Evolutionary conservation across 352 stramenopile genomes (phyloP).

Genomic region (Blastocystis sp.): DNA sequence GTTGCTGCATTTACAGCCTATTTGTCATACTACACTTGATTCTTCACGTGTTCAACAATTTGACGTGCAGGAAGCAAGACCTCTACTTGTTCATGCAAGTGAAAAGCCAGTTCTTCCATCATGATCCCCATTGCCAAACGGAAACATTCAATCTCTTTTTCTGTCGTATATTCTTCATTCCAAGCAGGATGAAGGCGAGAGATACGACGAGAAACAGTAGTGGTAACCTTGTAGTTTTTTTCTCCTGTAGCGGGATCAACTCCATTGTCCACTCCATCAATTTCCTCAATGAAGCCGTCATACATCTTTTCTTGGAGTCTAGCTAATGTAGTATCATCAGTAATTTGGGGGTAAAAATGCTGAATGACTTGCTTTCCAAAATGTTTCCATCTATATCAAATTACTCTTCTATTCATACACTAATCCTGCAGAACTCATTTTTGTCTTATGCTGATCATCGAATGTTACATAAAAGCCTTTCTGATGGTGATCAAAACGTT

Average conservation of each 20-base stretch:
- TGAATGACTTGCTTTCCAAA: slow-evolving; percentile 38
- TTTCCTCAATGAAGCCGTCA: slow-evolving; percentile 50
- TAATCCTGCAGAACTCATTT: slow-evolving; percentile 55
- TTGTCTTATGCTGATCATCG: slow-evolving; percentile 58
- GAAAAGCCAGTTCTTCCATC: neutral
- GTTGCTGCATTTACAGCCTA: slow-evolving; percentile 10
- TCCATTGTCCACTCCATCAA: slow-evolving; percentile 67
- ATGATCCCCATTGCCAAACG: slow-evolving; percentile 24
- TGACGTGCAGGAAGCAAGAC: slow-evolving; percentile 10
- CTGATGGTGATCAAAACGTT: slow-evolving; percentile 57
- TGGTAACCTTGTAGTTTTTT: slow-evolving; percentile 40
- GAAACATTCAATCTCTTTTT: slow-evolving; percentile 13
- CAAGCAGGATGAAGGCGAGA: slow-evolving; percentile 46
- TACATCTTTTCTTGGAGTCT: slow-evolving; percentile 50
- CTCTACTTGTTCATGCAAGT: slow-evolving; percentile 12
- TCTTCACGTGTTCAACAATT: slow-evolving; percentile 2
- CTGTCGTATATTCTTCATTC: slow-evolving; percentile 38
- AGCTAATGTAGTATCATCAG: neutral
- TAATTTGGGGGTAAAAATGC: neutral
- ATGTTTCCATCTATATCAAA: slow-evolving; percentile 6
- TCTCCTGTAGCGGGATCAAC: slow-evolving; percentile 10
- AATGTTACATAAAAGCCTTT: neutral
- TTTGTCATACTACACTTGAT: neutral
- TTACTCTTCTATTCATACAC: neutral
- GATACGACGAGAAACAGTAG: neutral